Percentiles rank a stretch among this genome's conserved stretches.
phyloP scores from a whole-genome alignment of 2,329 filamentous ascomycete species.

The Pyrenophora tritici-repentis region DNA sequence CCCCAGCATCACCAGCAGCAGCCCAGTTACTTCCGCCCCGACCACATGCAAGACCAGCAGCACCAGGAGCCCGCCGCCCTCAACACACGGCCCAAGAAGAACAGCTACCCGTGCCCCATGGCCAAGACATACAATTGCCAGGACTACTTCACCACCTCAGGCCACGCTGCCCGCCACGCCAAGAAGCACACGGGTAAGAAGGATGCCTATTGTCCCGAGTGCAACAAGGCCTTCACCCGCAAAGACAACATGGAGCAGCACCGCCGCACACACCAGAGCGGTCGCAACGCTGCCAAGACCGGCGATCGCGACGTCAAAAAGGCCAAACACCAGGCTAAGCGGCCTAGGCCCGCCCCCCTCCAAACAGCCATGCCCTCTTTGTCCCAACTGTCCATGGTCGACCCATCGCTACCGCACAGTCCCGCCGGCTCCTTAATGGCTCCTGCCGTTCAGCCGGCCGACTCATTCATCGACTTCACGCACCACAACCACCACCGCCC shows the following conservation, averaged over 20 bases:
- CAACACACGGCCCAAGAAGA: slow-evolving; percentile 59
- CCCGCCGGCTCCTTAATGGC: slow-evolving; percentile 37
- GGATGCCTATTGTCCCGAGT: slow-evolving; percentile 71
- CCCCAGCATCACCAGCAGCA: slow-evolving; percentile 30
- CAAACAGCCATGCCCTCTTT: slow-evolving; percentile 31
- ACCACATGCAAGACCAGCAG: slow-evolving; percentile 16
- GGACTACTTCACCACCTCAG: slow-evolving; percentile 83
- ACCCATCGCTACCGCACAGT: slow-evolving; percentile 37
- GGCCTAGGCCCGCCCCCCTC: slow-evolving; percentile 42
- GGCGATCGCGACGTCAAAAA: slow-evolving; percentile 46
- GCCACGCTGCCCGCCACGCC: slow-evolving; percentile 81
- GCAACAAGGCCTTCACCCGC: slow-evolving; percentile 79
- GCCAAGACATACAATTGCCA: slow-evolving; percentile 72
- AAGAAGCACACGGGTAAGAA: slow-evolving; percentile 86
- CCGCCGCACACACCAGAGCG: slow-evolving; percentile 71
- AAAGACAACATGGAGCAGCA: slow-evolving; percentile 90
- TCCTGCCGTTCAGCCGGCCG: slow-evolving; percentile 35
- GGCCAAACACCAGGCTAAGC: slow-evolving; percentile 40
- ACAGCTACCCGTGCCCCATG: slow-evolving; percentile 75
- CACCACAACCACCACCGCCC: slow-evolving; percentile 22
- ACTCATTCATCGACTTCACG: slow-evolving; percentile 30
- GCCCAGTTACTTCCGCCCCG: slow-evolving; percentile 26
- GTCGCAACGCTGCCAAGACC: slow-evolving; percentile 48
- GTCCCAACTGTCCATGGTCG: slow-evolving; percentile 32
- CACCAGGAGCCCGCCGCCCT: slow-evolving; percentile 35